Percentiles rank a stretch among this genome's conserved stretches.
phyloP scores from a whole-genome alignment of 257 asterid species.

The Plantago ovata region DNA sequence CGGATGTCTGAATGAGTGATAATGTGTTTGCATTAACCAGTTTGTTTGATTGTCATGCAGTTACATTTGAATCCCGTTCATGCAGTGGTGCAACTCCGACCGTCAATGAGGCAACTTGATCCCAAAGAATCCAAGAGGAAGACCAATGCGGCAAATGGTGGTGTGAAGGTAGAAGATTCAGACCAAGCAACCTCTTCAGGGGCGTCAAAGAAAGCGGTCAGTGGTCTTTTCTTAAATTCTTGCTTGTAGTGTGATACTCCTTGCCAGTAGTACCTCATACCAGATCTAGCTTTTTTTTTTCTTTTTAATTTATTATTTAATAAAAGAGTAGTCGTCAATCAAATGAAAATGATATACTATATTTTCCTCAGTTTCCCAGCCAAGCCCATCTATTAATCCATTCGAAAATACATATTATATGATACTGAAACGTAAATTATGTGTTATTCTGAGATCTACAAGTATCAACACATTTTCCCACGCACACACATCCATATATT shows the following conservation, averaged over 20 bases:
- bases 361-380: too few relatives aligned
- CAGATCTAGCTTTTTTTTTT: too few relatives aligned
- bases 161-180: slow-evolving; percentile 39
- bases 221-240: slow-evolving; percentile 11
- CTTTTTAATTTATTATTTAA: too few relatives aligned
- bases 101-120: slow-evolving; percentile 54
- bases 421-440: too few relatives aligned
- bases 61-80: slow-evolving; percentile 78
- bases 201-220: slow-evolving; percentile 55
- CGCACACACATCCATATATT: too few relatives aligned
- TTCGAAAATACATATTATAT: too few relatives aligned
- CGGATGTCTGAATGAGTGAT: slow-evolving; percentile 13
- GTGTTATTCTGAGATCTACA: too few relatives aligned
- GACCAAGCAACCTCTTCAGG: slow-evolving; percentile 34
- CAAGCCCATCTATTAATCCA: too few relatives aligned
- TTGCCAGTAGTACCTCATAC: too few relatives aligned
- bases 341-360: too few relatives aligned
- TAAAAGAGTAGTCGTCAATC: too few relatives aligned
- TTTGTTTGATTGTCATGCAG: slow-evolving; percentile 48
- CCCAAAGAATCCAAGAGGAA: slow-evolving; percentile 37
- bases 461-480: too few relatives aligned
- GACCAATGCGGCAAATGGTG: slow-evolving; percentile 23
- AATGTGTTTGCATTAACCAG: background rate
- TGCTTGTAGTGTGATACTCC: background rate
- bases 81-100: slow-evolving; percentile 82